Evolutionary conservation across 139 green algal genomes (phyloP).

Genomic region (Chlorella vulgaris): DNA sequence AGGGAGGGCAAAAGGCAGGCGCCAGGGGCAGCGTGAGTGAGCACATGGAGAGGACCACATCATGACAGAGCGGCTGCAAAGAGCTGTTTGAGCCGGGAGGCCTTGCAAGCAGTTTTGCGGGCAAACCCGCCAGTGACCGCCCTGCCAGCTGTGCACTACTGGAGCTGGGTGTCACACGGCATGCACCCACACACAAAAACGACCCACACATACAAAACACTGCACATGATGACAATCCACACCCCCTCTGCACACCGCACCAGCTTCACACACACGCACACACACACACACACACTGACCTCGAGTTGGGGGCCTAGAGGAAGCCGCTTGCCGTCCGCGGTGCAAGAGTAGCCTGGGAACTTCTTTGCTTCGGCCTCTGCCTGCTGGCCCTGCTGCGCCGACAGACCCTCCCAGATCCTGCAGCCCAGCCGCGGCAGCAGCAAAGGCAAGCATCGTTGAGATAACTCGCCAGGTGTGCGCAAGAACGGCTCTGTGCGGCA

Average conservation of each 20-base stretch:
- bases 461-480: neutral
- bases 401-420: constrained; percentile 23
- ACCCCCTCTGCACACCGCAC: neutral
- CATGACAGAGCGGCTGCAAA: no score
- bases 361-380: neutral
- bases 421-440: neutral
- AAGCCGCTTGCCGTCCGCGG: constrained; percentile 28
- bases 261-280: neutral
- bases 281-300: neutral
- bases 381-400: neutral
- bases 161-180: no score
- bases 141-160: no score
- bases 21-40: neutral
- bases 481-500: neutral
- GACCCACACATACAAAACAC: no score
- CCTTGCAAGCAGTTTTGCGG: no score
- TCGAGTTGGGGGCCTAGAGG: constrained; percentile 37
- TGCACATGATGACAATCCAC: no score
- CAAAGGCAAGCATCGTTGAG: neutral
- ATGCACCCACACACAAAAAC: no score
- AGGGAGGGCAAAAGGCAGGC: neutral
- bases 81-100: no score
- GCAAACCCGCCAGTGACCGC: no score
- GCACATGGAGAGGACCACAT: no score
- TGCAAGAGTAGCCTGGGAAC: constrained; percentile 6